Evolutionary conservation across 1,284 basidiomycete species (phyloP), one percentile per base, ranked within the genome.

Genomic region (Ustilago curta): DNA sequence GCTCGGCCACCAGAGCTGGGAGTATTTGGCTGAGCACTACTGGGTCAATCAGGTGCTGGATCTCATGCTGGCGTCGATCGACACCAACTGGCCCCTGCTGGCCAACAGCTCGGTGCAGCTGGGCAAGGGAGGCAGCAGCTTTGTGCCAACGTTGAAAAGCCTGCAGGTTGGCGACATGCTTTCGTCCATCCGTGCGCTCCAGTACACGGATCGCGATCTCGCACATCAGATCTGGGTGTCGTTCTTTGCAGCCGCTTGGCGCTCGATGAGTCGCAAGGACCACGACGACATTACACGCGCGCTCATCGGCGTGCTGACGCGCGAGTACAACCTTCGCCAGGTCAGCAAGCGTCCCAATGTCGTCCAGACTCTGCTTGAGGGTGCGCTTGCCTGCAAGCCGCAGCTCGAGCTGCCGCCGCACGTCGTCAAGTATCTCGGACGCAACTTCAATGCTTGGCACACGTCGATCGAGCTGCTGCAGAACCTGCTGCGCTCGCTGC

Each of bases 381-480:
- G 94, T 4, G 88, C 95, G 37, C 90, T 93, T 44, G 90, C 91
- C 39, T 98, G 95, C 85, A 90, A 88, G 23, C 94, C 96, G 16
- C 89, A 93, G 0, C 91, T 97, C 87, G 91, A 90, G 44, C 88
- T 99, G 8, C 97, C 97, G 11, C 96, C 97, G 14, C 93, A 97
- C 81, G 90, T 99, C 23, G 89, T 98, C 78, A 98, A 98, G 85
- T 99, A 95, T 85, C 90, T 99, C 35, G 94, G 93, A 29, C 97
- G 98, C 86, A 95, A 93, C 0, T 99, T 93, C 86, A 92, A 94
- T 50, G 94, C 93, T 16, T 99, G 97, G 96, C 92, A 98, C 85
- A 90, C 92, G 44, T 91, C 91, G 8, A 88, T 97, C 65, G 96
- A 98, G 86, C 90, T 97, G 40, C 89, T 99, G n/a, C 91, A 92